Evolutionary conservation across 257 asterid species (phyloP).

Genomic region (Echium plantagineum): DNA sequence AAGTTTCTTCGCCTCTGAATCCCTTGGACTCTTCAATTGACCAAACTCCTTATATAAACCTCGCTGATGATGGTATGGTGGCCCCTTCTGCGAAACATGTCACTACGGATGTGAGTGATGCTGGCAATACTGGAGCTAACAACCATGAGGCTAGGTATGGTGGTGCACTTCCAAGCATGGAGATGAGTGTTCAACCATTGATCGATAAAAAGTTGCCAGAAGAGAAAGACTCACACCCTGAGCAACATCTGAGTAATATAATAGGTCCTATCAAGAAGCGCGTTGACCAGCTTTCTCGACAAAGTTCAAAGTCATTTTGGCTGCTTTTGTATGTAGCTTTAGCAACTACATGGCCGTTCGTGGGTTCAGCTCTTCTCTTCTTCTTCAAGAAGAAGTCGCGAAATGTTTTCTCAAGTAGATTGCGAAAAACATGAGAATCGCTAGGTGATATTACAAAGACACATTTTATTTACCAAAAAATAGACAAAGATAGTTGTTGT

Average conservation of each 20-base stretch:
- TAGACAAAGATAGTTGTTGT: not conserved
- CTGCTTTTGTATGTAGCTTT: conserved; percentile 63
- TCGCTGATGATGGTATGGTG: conserved; percentile 41
- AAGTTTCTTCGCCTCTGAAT: conserved; percentile 14
- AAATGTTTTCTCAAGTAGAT: conserved; percentile 14
- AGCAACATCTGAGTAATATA: conserved; percentile 13
- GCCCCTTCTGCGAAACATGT: conserved; percentile 29
- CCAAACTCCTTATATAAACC: conserved; percentile 47
- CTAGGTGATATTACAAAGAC: not conserved
- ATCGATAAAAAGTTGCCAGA: conserved; percentile 10
- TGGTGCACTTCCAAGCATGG: conserved; percentile 4
- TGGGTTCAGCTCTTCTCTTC: conserved; percentile 40
- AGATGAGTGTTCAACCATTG: conserved; percentile 6
- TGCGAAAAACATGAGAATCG: conserved; percentile 11
- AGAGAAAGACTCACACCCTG: conserved; percentile 11
- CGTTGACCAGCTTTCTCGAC: conserved; percentile 39
- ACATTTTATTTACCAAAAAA: not conserved
- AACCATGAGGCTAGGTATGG: conserved; percentile 16
- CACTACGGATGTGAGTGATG: conserved; percentile 12
- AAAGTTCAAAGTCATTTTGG: conserved; percentile 42
- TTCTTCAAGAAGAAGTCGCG: conserved; percentile 40
- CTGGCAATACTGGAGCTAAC: conserved; percentile 12
- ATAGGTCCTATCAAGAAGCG: conserved; percentile 37
- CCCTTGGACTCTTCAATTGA: conserved; percentile 49
- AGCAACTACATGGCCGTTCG: conserved; percentile 63